Conservation (phyloP, 2,329 filamentous ascomycete species). For the Cadophora sp. region DNA sequence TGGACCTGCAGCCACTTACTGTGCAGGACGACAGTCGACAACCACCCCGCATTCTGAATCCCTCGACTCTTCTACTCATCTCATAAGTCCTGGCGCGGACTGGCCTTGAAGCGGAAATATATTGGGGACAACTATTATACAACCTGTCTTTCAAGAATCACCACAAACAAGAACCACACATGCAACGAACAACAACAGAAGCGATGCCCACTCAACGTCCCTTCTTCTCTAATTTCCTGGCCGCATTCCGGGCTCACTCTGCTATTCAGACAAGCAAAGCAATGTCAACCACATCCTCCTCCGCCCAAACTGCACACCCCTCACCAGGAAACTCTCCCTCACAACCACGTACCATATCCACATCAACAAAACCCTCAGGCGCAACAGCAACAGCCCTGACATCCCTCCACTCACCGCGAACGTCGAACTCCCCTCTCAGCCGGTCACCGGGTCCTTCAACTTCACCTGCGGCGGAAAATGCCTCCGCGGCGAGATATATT, state of each 20-base stretch:
- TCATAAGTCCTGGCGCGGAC: not conserved
- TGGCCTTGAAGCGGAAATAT: not conserved
- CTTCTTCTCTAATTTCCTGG: constrained; percentile 45
- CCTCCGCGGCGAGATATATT: constrained; percentile 29
- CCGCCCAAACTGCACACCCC: constrained; percentile 22
- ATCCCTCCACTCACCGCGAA: constrained; percentile 40
- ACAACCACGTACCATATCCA: constrained; percentile 41
- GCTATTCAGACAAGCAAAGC: constrained; percentile 39
- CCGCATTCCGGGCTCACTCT: constrained; percentile 44
- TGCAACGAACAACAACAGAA: constrained; percentile 13
- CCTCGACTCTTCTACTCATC: not conserved
- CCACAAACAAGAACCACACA: constrained; percentile 1
- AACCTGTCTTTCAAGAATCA: not conserved
- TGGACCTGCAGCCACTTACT: constrained; percentile 13
- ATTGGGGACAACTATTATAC: not conserved
- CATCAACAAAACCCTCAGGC: constrained; percentile 35
- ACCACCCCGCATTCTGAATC: not conserved
- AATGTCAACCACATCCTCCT: constrained; percentile 30
- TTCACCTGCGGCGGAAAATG: constrained; percentile 20
- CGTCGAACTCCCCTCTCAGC: constrained; percentile 38
- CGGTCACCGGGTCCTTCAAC: constrained; percentile 31
- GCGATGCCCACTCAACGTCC: constrained; percentile 43
- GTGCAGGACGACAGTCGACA: not conserved
- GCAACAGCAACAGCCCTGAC: constrained; percentile 40
- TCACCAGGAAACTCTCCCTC: constrained; percentile 33